Conservation (phyloP, 2,329 filamentous ascomycete genomes). For the Cytospora piceicola region DNA sequence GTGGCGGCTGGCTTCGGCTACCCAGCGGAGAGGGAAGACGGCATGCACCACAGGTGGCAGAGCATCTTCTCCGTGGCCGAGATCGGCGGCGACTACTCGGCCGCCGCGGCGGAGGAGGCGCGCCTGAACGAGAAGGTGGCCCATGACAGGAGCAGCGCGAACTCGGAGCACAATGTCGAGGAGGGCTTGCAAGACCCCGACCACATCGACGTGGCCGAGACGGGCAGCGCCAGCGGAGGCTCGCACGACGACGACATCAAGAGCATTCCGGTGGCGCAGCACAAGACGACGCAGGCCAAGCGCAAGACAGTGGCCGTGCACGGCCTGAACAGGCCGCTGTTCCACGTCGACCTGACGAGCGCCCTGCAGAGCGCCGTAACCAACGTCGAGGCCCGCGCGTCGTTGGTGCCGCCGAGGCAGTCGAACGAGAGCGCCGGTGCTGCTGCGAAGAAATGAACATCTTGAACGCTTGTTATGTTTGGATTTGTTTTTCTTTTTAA, state of each 20-base stretch:
- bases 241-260: slow-evolving; percentile 42
- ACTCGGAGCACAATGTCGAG: slow-evolving; percentile 21
- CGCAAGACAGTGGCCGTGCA: slow-evolving; percentile 71
- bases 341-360: slow-evolving; percentile 90
- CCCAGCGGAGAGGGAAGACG: slow-evolving; percentile 61
- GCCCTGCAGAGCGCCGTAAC: slow-evolving; percentile 86
- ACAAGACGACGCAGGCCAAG: slow-evolving; percentile 41
- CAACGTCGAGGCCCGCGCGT: slow-evolving; percentile 65
- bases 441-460: neutral
- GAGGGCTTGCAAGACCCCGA: slow-evolving; percentile 23
- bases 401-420: slow-evolving; percentile 35
- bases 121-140: slow-evolving; percentile 59
- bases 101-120: slow-evolving; percentile 69
- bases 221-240: slow-evolving; percentile 29
- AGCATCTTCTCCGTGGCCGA: slow-evolving; percentile 95
- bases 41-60: slow-evolving; percentile 74
- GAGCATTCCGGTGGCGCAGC: slow-evolving; percentile 37
- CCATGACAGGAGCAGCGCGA: slow-evolving; percentile 17
- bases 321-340: slow-evolving; percentile 86
- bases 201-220: slow-evolving; percentile 28
- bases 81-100: slow-evolving; percentile 71
- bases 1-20: slow-evolving; percentile 87
- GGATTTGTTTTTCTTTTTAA: neutral
- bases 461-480: neutral
- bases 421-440: slow-evolving; percentile 27